Base-by-base conservation (phyloP, 495 filamentous ascomycete species). In the Pyrenopolyporus hunteri region DNA sequence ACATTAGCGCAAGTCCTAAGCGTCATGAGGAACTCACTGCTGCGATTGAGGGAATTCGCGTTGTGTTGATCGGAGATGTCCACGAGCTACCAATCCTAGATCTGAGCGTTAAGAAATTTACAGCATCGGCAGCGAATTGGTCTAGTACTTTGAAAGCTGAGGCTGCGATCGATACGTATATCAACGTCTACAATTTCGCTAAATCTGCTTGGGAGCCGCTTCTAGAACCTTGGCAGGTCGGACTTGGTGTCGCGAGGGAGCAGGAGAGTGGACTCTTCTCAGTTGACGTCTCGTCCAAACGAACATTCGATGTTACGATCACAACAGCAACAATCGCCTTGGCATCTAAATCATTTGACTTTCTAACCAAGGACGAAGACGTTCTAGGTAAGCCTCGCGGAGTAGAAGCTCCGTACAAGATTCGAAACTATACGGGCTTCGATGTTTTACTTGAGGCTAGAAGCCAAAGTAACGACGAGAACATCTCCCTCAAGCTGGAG, bases 121-220 rank as follows among this genome's bases (percentile, higher is more conserved):
- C 83, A 22, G 83, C 91, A 8, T 85, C 87, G 51, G 87, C 94
- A 10, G 84, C 87, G 57, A 90, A 98, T 74, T 98, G 94, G 94
- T 91, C 93, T 3, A 87, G 87, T 13, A 88, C 87, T 8, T 80
- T 98, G 75, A 91, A 85, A 64, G 92, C 91, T 1, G 92, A 97
- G 68, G 90, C 91, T 0, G 91, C 79, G 28, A 87, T 98, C 49
- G 91, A 98, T 63, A 92, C 91, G 54, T 97, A 94, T 73, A 80
- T 95, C 66, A 98, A 98, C 70, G 87, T 98, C 46, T 98, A 95
- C 80, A 98, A 98, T 73, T 98, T 98, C 74, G 93, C 94, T 16
- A 98, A 98, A 72, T 98, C 95, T 0, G 90, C 92, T 6, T 98
- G 94, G 94, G 94, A 98, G 72, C 94, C 94, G 6, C 77, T 98